Base-by-base conservation (phyloP, 441 rosid genomes). In the Sinapis alba region DNA sequence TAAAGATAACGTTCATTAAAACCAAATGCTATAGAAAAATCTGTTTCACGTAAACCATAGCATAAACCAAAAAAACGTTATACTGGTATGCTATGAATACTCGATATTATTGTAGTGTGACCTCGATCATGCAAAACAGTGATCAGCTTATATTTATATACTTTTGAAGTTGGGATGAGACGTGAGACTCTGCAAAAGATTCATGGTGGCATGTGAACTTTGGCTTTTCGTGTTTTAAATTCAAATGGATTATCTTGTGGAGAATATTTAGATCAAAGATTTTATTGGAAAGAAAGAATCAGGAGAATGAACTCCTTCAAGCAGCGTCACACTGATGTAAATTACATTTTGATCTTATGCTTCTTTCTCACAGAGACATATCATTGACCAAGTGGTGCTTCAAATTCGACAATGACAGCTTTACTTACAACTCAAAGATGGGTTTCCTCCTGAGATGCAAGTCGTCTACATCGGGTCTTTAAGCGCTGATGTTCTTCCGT, bases 161-260 rank as follows among this genome's bases (percentile, higher is more conserved):
- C 8, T 34, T 34, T 10, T 36, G 13, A 36, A 36, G 3, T 36
- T 3, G 43, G 43, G 43, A 3, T 36, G n/a, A 36, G 43, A 36
- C 43, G n/a, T 36, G 43, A 36, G 47, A 38, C 12, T 38, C 47
- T 38, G 6, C 47, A 12, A 15, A 13, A 38, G 47, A 38, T 34
- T 23, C 53, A 28, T 76, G 56, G 61, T 63, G 5, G 57, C 74
- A 76, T 75, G 28, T 61, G 41, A 67, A 8, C 21, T 41, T 65
- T 41, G 58, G 8, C 27, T 53, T 57, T 36, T 56, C 26, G 16
- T 47, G 0, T 2, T 21, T 71, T 30, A 11, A 16, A 6, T 23
- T 20, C 11, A 10, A 8, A 28, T 38, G 1, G 32, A 15, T 27
- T 58, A 50, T 21, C 36, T 54, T 66, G 11, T 16, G n/a, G 41